These are phyloP conservation scores for Boletus insuetus DNA, from an alignment of 768 basidiomycete species.

Conservation along the genomic window DNA sequence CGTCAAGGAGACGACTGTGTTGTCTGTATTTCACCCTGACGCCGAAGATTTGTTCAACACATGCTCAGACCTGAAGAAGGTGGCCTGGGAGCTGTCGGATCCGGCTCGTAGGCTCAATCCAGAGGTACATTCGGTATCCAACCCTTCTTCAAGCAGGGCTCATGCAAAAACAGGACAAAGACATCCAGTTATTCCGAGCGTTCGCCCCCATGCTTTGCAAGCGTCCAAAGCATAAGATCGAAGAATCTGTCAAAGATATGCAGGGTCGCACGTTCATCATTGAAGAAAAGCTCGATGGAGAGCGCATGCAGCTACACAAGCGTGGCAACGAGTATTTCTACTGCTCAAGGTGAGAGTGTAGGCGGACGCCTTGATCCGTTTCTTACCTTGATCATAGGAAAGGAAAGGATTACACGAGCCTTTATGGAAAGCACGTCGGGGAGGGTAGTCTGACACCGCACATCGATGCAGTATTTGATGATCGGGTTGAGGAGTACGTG, in stretches of 20 bases:
- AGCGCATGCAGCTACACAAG: conserved; percentile 94
- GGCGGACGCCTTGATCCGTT: neutral
- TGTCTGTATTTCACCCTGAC: conserved; percentile 90
- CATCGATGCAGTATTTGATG: conserved; percentile 74
- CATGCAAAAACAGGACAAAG: conserved; percentile 63
- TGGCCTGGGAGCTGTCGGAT: conserved; percentile 87
- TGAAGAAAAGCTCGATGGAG: conserved; percentile 97
- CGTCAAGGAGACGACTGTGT: conserved; percentile 91
- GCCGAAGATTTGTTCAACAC: conserved; percentile 94
- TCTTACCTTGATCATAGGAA: conserved; percentile 50
- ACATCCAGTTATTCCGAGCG: conserved; percentile 75
- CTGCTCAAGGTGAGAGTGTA: conserved; percentile 68
- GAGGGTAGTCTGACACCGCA: conserved; percentile 86
- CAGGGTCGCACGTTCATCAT: conserved; percentile 76
- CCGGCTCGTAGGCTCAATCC: conserved; percentile 62
- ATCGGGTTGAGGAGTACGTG: conserved; percentile 76
- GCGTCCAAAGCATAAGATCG: conserved; percentile 75
- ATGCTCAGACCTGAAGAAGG: conserved; percentile 93
- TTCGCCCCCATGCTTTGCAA: conserved; percentile 97
- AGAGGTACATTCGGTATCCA: conserved; percentile 37
- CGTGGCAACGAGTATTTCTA: conserved; percentile 89
- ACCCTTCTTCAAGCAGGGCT: neutral
- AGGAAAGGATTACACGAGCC: conserved; percentile 85
- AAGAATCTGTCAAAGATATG: conserved; percentile 85
- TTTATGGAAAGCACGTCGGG: conserved; percentile 85